Evolutionary conservation across 116 monocot genomes (phyloP).

Genomic region (Papilionanthe hybrid): DNA sequence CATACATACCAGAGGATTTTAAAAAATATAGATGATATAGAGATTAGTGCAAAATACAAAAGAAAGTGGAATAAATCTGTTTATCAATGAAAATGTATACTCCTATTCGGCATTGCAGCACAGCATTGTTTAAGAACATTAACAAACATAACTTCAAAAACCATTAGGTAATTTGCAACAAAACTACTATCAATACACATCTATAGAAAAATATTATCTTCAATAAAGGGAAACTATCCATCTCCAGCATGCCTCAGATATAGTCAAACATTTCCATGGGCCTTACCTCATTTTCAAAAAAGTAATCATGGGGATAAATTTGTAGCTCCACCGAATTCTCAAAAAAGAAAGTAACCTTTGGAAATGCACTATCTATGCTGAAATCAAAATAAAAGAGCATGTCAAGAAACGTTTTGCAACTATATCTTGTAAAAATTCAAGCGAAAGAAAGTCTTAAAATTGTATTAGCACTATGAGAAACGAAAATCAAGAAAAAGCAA

Average conservation of each 20-base stretch:
- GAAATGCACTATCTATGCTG: conserved; percentile 53
- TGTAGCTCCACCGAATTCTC: conserved; percentile 27
- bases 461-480: background rate
- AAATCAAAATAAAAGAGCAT: conserved; percentile 9
- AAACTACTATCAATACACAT: background rate
- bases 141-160: background rate
- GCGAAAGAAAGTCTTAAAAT: background rate
- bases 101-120: background rate
- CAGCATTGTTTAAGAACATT: background rate
- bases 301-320: conserved; percentile 42
- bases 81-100: background rate
- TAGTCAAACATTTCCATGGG: background rate
- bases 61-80: background rate
- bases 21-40: background rate
- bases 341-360: conserved; percentile 35
- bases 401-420: background rate
- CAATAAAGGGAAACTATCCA: background rate
- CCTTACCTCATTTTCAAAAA: conserved; percentile 40
- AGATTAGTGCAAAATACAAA: no score
- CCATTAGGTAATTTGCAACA: background rate
- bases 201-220: background rate
- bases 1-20: background rate
- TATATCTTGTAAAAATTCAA: background rate
- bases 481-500: background rate
- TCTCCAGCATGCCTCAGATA: background rate